These are phyloP conservation scores for Endothia cerciana DNA, from an alignment of 2,329 filamentous ascomycete genomes.

Conservation along the genomic window DNA sequence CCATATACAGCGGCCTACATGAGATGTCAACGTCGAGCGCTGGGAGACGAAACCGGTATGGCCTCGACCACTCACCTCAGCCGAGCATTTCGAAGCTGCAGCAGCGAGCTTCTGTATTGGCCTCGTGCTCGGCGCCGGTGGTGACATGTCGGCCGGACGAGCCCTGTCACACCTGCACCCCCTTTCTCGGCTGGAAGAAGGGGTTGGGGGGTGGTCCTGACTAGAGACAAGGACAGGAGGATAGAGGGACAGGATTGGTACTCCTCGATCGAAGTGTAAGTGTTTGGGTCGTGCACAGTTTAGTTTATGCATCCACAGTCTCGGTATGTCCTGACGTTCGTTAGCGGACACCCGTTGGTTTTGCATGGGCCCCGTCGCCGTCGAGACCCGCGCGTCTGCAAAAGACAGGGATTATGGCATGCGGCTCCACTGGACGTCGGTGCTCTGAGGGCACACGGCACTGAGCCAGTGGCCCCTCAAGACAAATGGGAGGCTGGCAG, in stretches of 20 bases:
- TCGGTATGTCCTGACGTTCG: slow-evolving; percentile 18
- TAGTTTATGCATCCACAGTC: no score
- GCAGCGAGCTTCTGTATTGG: slow-evolving; percentile 60
- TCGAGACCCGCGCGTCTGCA: neutral
- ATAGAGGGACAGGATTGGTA: neutral
- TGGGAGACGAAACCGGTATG: neutral
- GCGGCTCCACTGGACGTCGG: no score
- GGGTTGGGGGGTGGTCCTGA: no score
- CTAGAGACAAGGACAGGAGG: no score
- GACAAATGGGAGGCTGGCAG: slow-evolving; percentile 1
- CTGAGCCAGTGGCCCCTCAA: no score
- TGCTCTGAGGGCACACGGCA: no score
- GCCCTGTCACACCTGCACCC: no score
- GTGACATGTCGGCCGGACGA: slow-evolving; percentile 21
- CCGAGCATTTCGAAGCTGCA: slow-evolving; percentile 59
- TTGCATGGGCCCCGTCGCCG: neutral
- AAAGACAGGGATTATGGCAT: neutral
- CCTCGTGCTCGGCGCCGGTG: slow-evolving; percentile 41
- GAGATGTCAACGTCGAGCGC: neutral
- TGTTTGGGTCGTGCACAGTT: neutral
- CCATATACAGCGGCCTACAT: slow-evolving; percentile 80
- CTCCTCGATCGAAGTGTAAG: no score
- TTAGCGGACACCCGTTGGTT: neutral
- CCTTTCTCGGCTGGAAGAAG: no score
- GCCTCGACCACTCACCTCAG: slow-evolving; percentile 49